Conservation (phyloP, 179 eudicot genomes). For the Heliamphora pulchella region DNA sequence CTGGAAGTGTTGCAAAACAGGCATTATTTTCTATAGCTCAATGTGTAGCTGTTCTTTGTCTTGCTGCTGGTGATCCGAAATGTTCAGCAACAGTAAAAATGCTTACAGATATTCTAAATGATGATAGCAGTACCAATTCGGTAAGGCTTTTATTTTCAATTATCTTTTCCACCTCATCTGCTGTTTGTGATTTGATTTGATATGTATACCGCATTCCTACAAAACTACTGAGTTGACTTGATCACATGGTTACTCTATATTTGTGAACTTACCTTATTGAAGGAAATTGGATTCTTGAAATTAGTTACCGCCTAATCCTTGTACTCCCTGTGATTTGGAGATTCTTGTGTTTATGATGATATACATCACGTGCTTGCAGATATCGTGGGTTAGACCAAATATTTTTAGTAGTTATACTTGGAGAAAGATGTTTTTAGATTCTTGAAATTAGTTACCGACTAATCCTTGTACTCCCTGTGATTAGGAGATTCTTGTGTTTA, state of each 20-base stretch:
- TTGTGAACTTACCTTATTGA: background rate
- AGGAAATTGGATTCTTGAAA: background rate
- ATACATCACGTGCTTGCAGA: too few relatives aligned
- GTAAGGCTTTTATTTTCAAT: slow-evolving; percentile 32
- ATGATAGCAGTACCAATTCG: slow-evolving; percentile 65
- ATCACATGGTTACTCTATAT: background rate
- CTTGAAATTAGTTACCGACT: too few relatives aligned
- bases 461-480: too few relatives aligned
- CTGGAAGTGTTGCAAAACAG: slow-evolving; percentile 89
- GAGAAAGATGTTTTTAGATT: too few relatives aligned
- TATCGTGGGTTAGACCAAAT: too few relatives aligned
- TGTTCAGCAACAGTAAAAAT: slow-evolving; percentile 86
- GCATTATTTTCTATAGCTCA: slow-evolving; percentile 92
- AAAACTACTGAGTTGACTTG: background rate
- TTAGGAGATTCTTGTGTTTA: too few relatives aligned
- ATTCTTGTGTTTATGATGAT: background rate
- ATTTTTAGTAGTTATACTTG: too few relatives aligned
- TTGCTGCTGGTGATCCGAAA: slow-evolving; percentile 81
- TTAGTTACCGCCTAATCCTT: background rate
- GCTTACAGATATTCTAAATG: slow-evolving; percentile 78
- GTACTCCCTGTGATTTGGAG: too few relatives aligned
- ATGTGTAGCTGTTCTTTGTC: slow-evolving; percentile 98
- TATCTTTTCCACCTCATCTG: background rate
- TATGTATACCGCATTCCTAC: background rate
- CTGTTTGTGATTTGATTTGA: slow-evolving; percentile 6